Evolutionary conservation across 352 stramenopile species (phyloP).

Genomic region (Globisporangium recalcitrans): DNA sequence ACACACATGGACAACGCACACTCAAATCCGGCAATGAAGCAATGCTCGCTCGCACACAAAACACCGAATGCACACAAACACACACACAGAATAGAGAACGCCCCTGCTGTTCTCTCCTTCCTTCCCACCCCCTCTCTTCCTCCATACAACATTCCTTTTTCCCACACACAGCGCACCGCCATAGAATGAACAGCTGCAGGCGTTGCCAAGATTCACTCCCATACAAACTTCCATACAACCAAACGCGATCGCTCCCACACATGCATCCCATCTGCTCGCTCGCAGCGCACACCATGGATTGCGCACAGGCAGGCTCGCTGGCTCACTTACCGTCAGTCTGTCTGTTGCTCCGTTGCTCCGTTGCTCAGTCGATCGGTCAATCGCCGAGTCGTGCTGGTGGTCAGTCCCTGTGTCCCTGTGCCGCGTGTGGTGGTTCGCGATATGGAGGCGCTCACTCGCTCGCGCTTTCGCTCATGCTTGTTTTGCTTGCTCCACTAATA

Average conservation of each 20-base stretch:
- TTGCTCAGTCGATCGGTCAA: too few relatives aligned
- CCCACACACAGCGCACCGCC: not conserved
- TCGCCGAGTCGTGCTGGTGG: not conserved
- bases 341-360: not conserved
- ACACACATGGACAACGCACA: not conserved
- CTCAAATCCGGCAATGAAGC: not conserved
- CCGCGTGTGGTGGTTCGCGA: slow-evolving; percentile 6
- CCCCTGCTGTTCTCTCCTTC: not conserved
- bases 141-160: slow-evolving; percentile 15
- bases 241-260: not conserved
- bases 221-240: slow-evolving; percentile 26
- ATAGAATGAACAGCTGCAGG: slow-evolving; percentile 15
- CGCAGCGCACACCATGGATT: not conserved
- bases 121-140: too few relatives aligned
- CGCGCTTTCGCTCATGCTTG: not conserved
- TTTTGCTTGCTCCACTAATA: not conserved
- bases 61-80: too few relatives aligned
- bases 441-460: slow-evolving; percentile 6
- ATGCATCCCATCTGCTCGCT: not conserved
- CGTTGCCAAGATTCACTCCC: slow-evolving; percentile 15
- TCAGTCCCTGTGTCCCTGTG: slow-evolving; percentile 2
- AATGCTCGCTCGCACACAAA: not conserved
- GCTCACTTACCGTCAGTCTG: not conserved
- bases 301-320: not conserved
- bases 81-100: not conserved